Evolutionary conservation across 257 asterid species (phyloP), one percentile per base, ranked within the genome.

Genomic region (Cordia subcordata): DNA sequence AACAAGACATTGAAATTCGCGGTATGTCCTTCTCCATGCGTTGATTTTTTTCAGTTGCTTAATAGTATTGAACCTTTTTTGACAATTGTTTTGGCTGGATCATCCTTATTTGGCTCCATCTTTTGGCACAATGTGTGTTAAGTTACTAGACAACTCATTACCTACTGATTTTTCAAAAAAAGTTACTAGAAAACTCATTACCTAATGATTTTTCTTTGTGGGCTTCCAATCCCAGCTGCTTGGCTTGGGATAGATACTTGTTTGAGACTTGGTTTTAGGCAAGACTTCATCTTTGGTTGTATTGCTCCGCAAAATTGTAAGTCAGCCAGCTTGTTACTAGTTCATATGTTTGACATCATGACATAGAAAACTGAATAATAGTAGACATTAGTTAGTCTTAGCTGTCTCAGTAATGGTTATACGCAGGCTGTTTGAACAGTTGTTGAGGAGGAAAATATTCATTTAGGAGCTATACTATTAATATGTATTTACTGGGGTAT

Each of bases 1-100:
- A 86, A 76, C 53, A 77, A 79, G 73, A 86, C 97, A 4, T 65
- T 93, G 65, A 93, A 76, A 78, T 89, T 93, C 67, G 94, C 85
- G 6, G 99, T 88, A 69, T 19, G 86, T 68, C 18, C 22, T 49
- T 44, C 42, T 62, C 62, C 62, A 38, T 49, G 57, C 57, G 71
- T 64, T 57, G 64, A 58, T 71, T 60, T 51, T n/a, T 14, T 54
- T 27, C 56, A 57, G 65, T 64, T 58, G 46, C 45, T 60, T 8
- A 37, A 22, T 49, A 49, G 19, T 53, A 27, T 56, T 40, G 33
- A 63, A 42, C 22, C 55, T 60, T 45, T 68, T 56, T 64, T 57
- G 35, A 27, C 35, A 27, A 27, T 27, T 6, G 3, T 27, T 27
- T 27, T 27, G 35, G 35, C 35, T 27, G 35, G 4, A 27, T 27